A percentile compares a stretch with the other conserved stretches of the same genome.
phyloP scores from a whole-genome alignment of 2,329 filamentous ascomycete species.

The Cercospora sp. region DNA sequence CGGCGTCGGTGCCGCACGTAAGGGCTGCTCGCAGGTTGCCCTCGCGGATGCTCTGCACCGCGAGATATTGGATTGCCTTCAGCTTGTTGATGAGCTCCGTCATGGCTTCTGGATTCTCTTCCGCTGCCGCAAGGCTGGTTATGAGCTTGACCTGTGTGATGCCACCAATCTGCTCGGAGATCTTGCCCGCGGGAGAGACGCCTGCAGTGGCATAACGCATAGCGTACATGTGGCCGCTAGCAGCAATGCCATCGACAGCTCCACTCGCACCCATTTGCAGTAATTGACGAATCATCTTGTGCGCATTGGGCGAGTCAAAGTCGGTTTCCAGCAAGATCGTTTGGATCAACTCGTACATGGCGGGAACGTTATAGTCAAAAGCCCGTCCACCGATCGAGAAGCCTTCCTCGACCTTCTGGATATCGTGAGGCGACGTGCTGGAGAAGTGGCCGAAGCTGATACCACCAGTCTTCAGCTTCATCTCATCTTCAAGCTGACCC shows the following conservation, averaged over 20 bases:
- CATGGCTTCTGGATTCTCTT: slow-evolving; percentile 73
- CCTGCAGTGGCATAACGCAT: slow-evolving; percentile 79
- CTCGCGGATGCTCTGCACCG: slow-evolving; percentile 59
- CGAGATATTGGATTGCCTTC: slow-evolving; percentile 78
- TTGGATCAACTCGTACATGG: slow-evolving; percentile 84
- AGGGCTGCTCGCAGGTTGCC: slow-evolving; percentile 74
- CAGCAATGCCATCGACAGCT: slow-evolving; percentile 87
- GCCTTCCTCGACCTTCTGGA: slow-evolving; percentile 73
- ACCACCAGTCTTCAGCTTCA: slow-evolving; percentile 94
- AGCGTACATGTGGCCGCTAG: slow-evolving; percentile 84
- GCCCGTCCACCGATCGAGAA: slow-evolving; percentile 83
- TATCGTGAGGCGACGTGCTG: slow-evolving; percentile 73
- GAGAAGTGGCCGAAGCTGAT: slow-evolving; percentile 81
- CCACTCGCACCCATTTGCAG: slow-evolving; percentile 85
- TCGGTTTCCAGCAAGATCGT: slow-evolving; percentile 83
- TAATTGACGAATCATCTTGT: slow-evolving; percentile 79
- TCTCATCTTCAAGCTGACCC: slow-evolving; percentile 92
- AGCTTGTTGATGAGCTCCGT: slow-evolving; percentile 60
- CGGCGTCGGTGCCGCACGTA: slow-evolving; percentile 78
- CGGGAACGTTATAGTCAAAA: slow-evolving; percentile 82
- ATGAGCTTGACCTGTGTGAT: slow-evolving; percentile 85
- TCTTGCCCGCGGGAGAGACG: slow-evolving; percentile 68
- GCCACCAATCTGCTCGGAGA: slow-evolving; percentile 85
- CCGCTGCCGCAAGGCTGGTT: slow-evolving; percentile 73
- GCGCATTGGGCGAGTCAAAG: slow-evolving; percentile 80